Percentiles rank a stretch among this genome's conserved stretches.
Conservation (phyloP, 140 eudicot species). For the Stevia rebaudiana region DNA sequence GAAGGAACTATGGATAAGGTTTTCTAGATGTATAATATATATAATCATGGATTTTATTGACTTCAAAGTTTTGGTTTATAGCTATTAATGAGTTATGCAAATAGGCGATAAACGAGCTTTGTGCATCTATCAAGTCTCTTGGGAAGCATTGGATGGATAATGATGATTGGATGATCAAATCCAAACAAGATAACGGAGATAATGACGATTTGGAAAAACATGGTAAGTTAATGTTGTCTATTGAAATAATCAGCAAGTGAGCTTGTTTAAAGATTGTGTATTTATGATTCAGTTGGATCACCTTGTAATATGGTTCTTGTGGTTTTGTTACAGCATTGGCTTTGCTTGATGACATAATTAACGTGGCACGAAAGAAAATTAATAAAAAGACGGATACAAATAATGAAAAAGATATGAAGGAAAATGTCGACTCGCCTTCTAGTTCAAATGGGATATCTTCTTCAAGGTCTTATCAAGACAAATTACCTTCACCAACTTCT, state of each 20-base stretch:
- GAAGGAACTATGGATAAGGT: constrained; percentile 58
- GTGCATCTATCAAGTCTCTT: constrained; percentile 51
- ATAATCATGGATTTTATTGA: background rate
- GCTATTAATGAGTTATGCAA: constrained; percentile 11
- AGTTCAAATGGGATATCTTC: constrained; percentile 33
- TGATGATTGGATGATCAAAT: constrained; percentile 59
- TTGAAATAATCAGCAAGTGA: background rate
- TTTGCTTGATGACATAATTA: constrained; percentile 65
- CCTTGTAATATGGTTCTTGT: constrained; percentile 4
- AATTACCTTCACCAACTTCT: constrained; percentile 65
- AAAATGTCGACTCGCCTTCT: constrained; percentile 27
- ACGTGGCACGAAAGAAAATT: constrained; percentile 50
- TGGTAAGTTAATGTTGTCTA: constrained; percentile 40
- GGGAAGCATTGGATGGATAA: constrained; percentile 53
- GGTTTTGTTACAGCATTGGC: constrained; percentile 34
- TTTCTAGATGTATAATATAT: background rate
- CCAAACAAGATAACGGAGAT: constrained; percentile 25
- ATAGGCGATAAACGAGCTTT: constrained; percentile 57
- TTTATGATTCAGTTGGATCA: background rate
- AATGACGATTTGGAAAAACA: constrained; percentile 46
- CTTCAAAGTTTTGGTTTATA: background rate
- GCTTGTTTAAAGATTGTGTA: constrained; percentile 12
- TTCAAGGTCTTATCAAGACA: constrained; percentile 33
- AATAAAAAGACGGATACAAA: constrained; percentile 51
- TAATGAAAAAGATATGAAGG: constrained; percentile 42